Evolutionary conservation across 257 asterid genomes (phyloP), one percentile per base, ranked within the genome.

Genomic region (Thymus quinquecostatus): DNA sequence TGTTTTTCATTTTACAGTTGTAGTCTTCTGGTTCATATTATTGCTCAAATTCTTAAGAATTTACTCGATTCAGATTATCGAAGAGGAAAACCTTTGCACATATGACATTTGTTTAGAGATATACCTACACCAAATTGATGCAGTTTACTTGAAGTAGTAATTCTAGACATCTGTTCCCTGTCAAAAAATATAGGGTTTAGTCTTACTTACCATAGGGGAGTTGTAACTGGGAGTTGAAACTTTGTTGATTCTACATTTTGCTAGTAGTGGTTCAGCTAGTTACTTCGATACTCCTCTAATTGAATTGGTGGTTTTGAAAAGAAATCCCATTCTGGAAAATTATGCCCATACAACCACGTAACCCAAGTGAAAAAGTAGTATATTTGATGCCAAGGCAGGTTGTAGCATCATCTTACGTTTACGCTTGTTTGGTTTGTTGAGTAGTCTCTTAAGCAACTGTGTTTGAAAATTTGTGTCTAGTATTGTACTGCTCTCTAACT

Each of bases 51-150:
- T 10, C 62, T 71, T n/a, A 10, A 50, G 59, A 63, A 40, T 32
- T 58, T 71, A 41, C 54, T 75, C 38, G 59, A 59, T 66, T 70
- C 64, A 67, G 55, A 61, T 57, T 68, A 38, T 61, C 68, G 58
- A 62, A 56, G 60, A 36, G 38, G 62, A 71, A 36, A 36, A 36
- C 40, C 40, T 36, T 36, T 48, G 32, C 49, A 47, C 60, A 13
- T 64, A 51, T 57, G 61, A 21, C 21, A 71, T 53, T 66, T 6
- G 8, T 6, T 36, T 36, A 21, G 40, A 36, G 40, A 36, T 2
- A 36, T 36, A 36, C 40, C 3, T 32, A 7, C 34, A 30, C 28
- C 40, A 64, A 64, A 45, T 2, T 34, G 47, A 32, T 36, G 41
- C 21, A 34, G 63, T 28, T 36, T 5, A 12, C 55, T 49, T 13